phyloP scores from a whole-genome alignment of 129 eudicot genomes.

The Kitagawia praeruptora region DNA sequence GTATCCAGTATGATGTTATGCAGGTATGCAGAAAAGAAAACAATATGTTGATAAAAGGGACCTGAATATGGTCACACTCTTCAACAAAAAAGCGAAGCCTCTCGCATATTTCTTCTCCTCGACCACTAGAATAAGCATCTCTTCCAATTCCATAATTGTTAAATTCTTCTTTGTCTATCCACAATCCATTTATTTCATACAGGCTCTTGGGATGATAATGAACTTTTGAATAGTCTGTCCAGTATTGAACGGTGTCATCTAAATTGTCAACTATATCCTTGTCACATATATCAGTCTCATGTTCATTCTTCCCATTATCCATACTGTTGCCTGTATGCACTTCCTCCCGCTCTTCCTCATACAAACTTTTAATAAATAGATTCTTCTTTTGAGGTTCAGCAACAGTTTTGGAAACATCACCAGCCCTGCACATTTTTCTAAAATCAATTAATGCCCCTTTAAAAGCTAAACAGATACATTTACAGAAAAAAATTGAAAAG shows the following conservation, averaged over 20 bases:
- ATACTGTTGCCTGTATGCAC: slow-evolving; percentile 11
- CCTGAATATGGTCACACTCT: slow-evolving; percentile 94
- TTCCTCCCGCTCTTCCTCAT: slow-evolving; percentile 46
- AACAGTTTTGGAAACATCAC: slow-evolving; percentile 47
- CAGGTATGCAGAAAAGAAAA: neutral
- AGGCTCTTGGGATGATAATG: slow-evolving; percentile 93
- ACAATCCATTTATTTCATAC: slow-evolving; percentile 67
- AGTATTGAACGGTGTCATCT: slow-evolving; percentile 62
- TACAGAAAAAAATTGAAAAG: neutral
- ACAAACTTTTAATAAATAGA: slow-evolving; percentile 67
- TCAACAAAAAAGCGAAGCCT: slow-evolving; percentile 81
- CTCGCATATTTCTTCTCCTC: slow-evolving; percentile 74
- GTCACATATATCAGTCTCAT: slow-evolving; percentile 39
- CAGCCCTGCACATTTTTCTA: slow-evolving; percentile 52
- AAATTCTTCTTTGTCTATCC: slow-evolving; percentile 50
- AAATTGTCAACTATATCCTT: slow-evolving; percentile 66
- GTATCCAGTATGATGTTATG: neutral
- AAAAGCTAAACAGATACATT: neutral
- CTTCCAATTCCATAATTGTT: slow-evolving; percentile 70
- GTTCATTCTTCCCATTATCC: slow-evolving; percentile 21
- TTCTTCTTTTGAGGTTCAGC: slow-evolving; percentile 71
- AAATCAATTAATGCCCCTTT: slow-evolving; percentile 12
- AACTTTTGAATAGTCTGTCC: slow-evolving; percentile 94
- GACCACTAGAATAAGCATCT: slow-evolving; percentile 57
- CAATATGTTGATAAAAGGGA: neutral